Evolutionary conservation across 108 stramenopile species (phyloP).

Genomic region (Schizochytrium sp.): DNA sequence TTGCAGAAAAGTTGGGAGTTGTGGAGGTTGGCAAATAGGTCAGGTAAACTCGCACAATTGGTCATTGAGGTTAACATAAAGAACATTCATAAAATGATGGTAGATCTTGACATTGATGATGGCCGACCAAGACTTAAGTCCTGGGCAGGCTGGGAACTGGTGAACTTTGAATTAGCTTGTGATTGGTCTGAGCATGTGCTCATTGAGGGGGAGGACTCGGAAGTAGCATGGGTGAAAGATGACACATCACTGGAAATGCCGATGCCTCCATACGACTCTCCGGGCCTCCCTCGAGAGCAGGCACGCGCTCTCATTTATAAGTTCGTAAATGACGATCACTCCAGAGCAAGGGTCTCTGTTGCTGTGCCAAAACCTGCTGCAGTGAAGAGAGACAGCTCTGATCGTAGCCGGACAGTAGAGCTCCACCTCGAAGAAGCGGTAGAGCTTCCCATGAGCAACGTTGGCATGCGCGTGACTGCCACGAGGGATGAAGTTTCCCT

Average conservation of each 20-base stretch:
- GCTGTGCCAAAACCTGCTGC: background rate
- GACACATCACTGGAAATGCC: background rate
- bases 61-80: too few species aligned
- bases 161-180: slow-evolving; percentile 5
- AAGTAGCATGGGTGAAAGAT: background rate
- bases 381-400: background rate
- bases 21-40: too few species aligned
- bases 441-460: background rate
- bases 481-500: background rate
- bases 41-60: too few species aligned
- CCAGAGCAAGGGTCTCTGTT: background rate
- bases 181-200: slow-evolving; percentile 43
- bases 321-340: background rate
- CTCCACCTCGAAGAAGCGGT: background rate
- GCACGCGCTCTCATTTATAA: background rate
- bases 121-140: background rate
- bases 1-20: too few species aligned
- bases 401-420: background rate
- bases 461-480: background rate
- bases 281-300: background rate
- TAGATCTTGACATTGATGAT: background rate
- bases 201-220: slow-evolving; percentile 1
- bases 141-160: slow-evolving; percentile 38
- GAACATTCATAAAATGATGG: too few species aligned
- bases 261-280: background rate